A percentile compares a stretch with the other conserved stretches of the same genome.
These are phyloP conservation scores for Claviceps pusilla DNA, from an alignment of 2,329 filamentous ascomycete genomes.

Conservation along the genomic window DNA sequence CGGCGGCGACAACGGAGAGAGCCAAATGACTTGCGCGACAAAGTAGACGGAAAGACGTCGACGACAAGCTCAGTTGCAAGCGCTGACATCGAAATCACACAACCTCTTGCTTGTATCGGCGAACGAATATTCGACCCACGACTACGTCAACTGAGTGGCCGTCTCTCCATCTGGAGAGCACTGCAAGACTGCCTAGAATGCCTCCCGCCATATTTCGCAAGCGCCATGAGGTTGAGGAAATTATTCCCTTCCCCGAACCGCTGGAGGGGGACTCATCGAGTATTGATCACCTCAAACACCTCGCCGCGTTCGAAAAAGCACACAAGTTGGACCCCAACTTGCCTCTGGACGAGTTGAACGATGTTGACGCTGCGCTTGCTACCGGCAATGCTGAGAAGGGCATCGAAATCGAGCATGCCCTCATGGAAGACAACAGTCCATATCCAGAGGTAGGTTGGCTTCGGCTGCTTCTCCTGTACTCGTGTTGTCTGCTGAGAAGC, in stretches of 20 bases:
- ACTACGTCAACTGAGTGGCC: neutral
- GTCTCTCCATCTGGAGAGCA: neutral
- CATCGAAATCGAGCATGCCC: slow-evolving; percentile 40
- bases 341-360: slow-evolving; percentile 45
- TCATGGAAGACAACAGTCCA: slow-evolving; percentile 50
- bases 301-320: slow-evolving; percentile 42
- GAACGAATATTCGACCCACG: neutral
- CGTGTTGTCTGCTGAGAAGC: neutral
- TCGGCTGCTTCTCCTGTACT: neutral
- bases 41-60: neutral
- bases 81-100: neutral
- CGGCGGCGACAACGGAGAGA: neutral
- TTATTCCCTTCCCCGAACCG: slow-evolving; percentile 27
- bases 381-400: slow-evolving; percentile 41
- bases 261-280: slow-evolving; percentile 25
- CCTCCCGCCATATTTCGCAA: slow-evolving; percentile 27
- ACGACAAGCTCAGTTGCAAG: neutral
- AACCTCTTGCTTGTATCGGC: neutral
- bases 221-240: slow-evolving; percentile 30
- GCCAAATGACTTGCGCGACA: neutral
- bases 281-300: slow-evolving; percentile 27
- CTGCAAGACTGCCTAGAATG: slow-evolving; percentile 10
- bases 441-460: slow-evolving; percentile 42
- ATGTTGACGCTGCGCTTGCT: slow-evolving; percentile 42
- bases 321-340: slow-evolving; percentile 52